Conservation (phyloP, 768 basidiomycete genomes). For the Dentipellis fragilis region DNA sequence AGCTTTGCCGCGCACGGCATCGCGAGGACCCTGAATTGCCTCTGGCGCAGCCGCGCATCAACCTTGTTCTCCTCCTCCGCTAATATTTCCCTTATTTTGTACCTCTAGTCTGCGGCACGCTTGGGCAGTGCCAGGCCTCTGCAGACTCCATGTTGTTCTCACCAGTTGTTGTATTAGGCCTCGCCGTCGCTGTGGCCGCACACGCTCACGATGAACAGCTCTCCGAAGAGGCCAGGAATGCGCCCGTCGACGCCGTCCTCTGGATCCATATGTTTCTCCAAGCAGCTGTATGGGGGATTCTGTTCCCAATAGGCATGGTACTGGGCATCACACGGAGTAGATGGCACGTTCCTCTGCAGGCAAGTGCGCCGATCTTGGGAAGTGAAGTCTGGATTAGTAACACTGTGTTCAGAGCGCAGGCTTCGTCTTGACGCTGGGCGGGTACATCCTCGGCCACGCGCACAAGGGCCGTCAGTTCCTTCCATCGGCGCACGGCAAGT, state of each 20-base stretch:
- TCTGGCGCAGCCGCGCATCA: too few species aligned
- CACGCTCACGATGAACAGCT: conserved; percentile 58
- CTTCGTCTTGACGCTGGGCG: conserved; percentile 58
- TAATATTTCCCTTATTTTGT: too few species aligned
- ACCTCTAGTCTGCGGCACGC: too few species aligned
- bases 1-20: too few species aligned
- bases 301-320: conserved; percentile 83
- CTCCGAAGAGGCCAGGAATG: conserved; percentile 50
- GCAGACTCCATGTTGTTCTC: not conserved
- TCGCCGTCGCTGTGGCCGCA: conserved; percentile 25
- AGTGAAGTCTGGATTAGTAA: not conserved
- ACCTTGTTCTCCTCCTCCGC: too few species aligned
- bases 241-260: conserved; percentile 67
- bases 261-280: conserved; percentile 82
- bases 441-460: conserved; percentile 78
- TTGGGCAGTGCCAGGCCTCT: not conserved
- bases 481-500: conserved; percentile 59
- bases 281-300: conserved; percentile 68
- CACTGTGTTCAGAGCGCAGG: conserved; percentile 40
- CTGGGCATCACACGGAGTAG: conserved; percentile 66
- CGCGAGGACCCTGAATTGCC: too few species aligned
- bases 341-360: conserved; percentile 89
- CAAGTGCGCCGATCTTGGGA: conserved; percentile 18
- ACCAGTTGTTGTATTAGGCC: not conserved
- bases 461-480: conserved; percentile 76